Conservation (phyloP, 202 grass and related monocot genomes). For the Miscanthus sacchariflorus region DNA sequence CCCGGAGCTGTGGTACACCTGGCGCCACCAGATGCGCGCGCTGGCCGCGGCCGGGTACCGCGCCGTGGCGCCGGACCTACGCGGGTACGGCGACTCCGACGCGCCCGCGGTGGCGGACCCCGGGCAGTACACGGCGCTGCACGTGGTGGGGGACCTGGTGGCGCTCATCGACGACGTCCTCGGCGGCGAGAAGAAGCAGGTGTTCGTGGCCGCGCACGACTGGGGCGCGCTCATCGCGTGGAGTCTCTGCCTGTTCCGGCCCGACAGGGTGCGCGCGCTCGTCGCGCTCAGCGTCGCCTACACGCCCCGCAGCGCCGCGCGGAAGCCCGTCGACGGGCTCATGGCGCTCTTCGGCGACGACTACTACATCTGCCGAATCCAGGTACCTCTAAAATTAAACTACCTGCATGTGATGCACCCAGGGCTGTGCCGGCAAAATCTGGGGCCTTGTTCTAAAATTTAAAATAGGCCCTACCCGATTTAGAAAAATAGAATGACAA, state of each 20-base stretch:
- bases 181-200: constrained; percentile 27
- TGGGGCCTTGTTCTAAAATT: too few species aligned
- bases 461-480: too few species aligned
- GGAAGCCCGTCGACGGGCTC: constrained; percentile 50
- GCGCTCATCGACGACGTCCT: constrained; percentile 56
- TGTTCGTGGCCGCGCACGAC: constrained; percentile 78
- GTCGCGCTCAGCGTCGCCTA: constrained; percentile 63
- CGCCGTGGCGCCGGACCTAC: constrained; percentile 61
- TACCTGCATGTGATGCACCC: too few species aligned
- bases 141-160: constrained; percentile 62
- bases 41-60: constrained; percentile 59
- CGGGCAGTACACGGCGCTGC: constrained; percentile 50
- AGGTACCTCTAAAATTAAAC: constrained; percentile 33
- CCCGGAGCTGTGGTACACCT: constrained; percentile 91
- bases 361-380: constrained; percentile 67
- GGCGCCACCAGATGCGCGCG: constrained; percentile 81
- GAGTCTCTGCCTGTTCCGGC: constrained; percentile 61
- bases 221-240: constrained; percentile 69
- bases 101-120: neutral
- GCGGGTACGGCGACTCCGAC: constrained; percentile 60
- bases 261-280: constrained; percentile 62
- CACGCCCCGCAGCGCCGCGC: constrained; percentile 44
- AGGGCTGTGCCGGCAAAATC: too few species aligned
- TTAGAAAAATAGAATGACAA: too few species aligned
- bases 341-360: constrained; percentile 59